A percentile compares a stretch with the other conserved stretches of the same genome.
These are phyloP conservation scores for Candida vartiovaarae DNA, from an alignment of 805 yeast species.

Conservation along the genomic window DNA sequence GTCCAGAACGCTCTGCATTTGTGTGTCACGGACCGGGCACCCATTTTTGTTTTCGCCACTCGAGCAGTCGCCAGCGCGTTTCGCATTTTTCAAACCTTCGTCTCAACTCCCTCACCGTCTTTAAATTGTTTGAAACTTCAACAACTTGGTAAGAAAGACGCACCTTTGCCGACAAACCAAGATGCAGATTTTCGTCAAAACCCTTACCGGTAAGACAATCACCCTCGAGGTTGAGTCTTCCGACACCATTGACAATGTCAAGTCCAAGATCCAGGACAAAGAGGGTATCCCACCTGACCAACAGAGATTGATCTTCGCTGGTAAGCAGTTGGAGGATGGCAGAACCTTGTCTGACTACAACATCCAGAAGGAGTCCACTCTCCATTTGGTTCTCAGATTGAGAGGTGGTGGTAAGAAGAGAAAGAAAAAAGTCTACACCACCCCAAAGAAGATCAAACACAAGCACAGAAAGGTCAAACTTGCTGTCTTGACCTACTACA, in stretches of 20 bases:
- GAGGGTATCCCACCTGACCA: slow-evolving; percentile 98
- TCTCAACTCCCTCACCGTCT: too few species aligned
- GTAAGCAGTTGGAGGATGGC: slow-evolving; percentile 95
- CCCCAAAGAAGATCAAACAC: slow-evolving; percentile 99
- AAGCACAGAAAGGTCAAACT: slow-evolving; percentile 99
- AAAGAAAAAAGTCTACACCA: slow-evolving; percentile 99
- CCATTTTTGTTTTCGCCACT: too few species aligned
- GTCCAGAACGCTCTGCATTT: too few species aligned
- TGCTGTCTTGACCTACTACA: slow-evolving; percentile 99
- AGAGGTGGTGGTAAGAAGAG: slow-evolving; percentile 99
- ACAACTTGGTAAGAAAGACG: slow-evolving; percentile 27
- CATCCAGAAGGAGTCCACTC: slow-evolving; percentile 96
- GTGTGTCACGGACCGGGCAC: too few species aligned
- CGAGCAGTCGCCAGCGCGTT: too few species aligned
- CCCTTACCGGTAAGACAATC: slow-evolving; percentile 99
- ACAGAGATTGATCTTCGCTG: slow-evolving; percentile 95
- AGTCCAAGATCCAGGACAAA: slow-evolving; percentile 94
- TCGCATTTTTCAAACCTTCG: too few species aligned
- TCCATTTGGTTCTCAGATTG: slow-evolving; percentile 93
- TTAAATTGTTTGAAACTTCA: neutral
- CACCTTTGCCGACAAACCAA: slow-evolving; percentile 42
- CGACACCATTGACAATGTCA: slow-evolving; percentile 95
- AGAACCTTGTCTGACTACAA: slow-evolving; percentile 96
- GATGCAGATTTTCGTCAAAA: slow-evolving; percentile 98
- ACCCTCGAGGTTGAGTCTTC: slow-evolving; percentile 97